Percentiles rank a stretch among this genome's conserved stretches.
phyloP scores from a whole-genome alignment of 768 basidiomycete species.

The Phanerochaete sordida region DNA sequence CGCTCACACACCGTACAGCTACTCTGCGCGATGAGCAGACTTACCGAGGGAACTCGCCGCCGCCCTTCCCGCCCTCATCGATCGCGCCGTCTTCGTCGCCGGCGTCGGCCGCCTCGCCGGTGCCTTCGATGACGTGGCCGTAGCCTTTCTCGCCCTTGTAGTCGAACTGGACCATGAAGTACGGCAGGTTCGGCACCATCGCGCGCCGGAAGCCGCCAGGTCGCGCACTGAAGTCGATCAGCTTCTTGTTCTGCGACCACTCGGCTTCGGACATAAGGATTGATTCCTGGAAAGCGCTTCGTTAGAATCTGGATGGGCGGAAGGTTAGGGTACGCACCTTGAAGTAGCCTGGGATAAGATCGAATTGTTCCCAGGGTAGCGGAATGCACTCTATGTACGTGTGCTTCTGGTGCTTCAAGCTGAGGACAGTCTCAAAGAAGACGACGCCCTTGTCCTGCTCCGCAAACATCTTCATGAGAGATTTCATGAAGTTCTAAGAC shows the following conservation, averaged over 20 bases:
- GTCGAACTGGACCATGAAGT: slow-evolving; percentile 99
- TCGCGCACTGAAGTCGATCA: slow-evolving; percentile 88
- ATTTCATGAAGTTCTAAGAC: slow-evolving; percentile 79
- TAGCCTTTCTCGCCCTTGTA: slow-evolving; percentile 97
- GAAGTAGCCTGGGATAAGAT: slow-evolving; percentile 90
- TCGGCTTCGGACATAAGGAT: slow-evolving; percentile 91
- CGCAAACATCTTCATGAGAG: slow-evolving; percentile 91
- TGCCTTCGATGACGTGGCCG: slow-evolving; percentile 97
- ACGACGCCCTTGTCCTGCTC: slow-evolving; percentile 91
- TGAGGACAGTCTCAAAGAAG: slow-evolving; percentile 93
- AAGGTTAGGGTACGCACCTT: slow-evolving; percentile 44
- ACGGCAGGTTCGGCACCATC: slow-evolving; percentile 95
- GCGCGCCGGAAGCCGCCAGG: slow-evolving; percentile 93
- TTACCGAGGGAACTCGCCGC: slow-evolving; percentile 87
- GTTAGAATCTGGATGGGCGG: too few species aligned
- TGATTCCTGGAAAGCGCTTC: slow-evolving; percentile 60
- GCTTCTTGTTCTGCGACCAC: slow-evolving; percentile 98
- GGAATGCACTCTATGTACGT: slow-evolving; percentile 94
- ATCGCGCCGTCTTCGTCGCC: slow-evolving; percentile 63
- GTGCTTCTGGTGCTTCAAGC: slow-evolving; percentile 84
- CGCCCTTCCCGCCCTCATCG: slow-evolving; percentile 87
- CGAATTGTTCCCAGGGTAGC: slow-evolving; percentile 83
- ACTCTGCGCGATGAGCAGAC: slow-evolving; percentile 21
- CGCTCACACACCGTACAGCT: background rate
- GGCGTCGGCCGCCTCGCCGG: slow-evolving; percentile 54